phyloP scores from a whole-genome alignment of 805 yeast genomes.

The Kazachstania bromeliacearum region DNA sequence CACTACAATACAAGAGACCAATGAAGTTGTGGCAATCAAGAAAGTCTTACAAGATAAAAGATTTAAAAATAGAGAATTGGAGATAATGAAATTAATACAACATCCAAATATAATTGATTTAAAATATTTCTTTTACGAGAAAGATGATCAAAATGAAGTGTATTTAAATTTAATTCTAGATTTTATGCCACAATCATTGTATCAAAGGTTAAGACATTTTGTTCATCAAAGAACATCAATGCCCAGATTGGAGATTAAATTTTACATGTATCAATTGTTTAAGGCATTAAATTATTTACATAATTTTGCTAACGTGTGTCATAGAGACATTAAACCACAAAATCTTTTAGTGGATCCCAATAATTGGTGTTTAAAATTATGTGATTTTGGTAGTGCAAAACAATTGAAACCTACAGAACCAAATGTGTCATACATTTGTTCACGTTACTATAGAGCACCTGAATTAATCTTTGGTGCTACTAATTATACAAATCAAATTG shows the following conservation, averaged over 20 bases:
- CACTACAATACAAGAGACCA: conserved; percentile 63
- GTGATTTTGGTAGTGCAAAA: conserved; percentile 96
- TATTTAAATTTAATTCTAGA: conserved; percentile 86
- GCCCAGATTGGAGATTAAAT: conserved; percentile 85
- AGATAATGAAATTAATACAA: conserved; percentile 82
- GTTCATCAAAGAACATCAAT: conserved; percentile 63
- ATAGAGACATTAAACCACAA: conserved; percentile 94
- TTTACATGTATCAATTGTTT: conserved; percentile 69
- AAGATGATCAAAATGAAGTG: conserved; percentile 43
- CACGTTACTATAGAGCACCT: conserved; percentile 95
- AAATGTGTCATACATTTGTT: conserved; percentile 91
- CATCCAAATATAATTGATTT: conserved; percentile 85
- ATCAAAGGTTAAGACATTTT: conserved; percentile 81
- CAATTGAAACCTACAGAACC: conserved; percentile 83
- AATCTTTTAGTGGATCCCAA: conserved; percentile 76
- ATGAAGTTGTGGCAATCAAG: conserved; percentile 83
- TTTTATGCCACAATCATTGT: conserved; percentile 91
- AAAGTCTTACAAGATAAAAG: conserved; percentile 93
- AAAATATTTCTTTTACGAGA: conserved; percentile 79
- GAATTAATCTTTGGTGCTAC: conserved; percentile 96
- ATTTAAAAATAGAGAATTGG: conserved; percentile 89
- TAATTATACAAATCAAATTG: conserved; percentile 92
- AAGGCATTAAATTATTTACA: conserved; percentile 76
- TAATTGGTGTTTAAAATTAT: conserved; percentile 75
- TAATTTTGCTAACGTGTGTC: conserved; percentile 68